phyloP scores from a whole-genome alignment of 225 moss, liverwort and hornwort species.

The Polytrichum commune region DNA sequence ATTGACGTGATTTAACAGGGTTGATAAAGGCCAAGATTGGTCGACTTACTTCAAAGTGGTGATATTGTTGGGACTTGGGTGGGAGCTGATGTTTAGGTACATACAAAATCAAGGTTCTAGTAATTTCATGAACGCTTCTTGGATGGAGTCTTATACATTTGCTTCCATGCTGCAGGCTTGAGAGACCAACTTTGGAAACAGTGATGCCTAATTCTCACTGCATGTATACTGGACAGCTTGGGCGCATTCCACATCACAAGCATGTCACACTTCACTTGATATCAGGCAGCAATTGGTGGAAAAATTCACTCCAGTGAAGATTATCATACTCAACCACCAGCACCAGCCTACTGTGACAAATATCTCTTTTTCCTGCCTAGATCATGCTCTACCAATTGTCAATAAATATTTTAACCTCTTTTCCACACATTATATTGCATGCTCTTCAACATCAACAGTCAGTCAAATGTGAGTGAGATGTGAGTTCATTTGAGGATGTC shows the following conservation, averaged over 20 bases:
- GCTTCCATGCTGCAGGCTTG: background rate
- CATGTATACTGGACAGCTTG: background rate
- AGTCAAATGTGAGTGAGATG: too few relatives aligned
- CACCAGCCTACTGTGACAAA: background rate
- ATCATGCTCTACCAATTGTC: background rate
- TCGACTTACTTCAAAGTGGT: background rate
- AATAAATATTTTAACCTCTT: background rate
- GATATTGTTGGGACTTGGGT: background rate
- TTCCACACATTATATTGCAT: background rate
- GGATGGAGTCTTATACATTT: background rate
- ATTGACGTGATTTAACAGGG: background rate
- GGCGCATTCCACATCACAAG: conserved; percentile 1
- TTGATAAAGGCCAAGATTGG: background rate
- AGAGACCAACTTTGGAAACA: conserved; percentile 4
- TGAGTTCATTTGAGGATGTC: too few relatives aligned
- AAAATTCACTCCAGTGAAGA: background rate
- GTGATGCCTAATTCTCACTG: background rate
- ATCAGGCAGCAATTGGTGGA: background rate
- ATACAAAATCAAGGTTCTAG: background rate
- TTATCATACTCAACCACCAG: background rate
- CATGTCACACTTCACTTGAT: background rate
- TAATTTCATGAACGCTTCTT: background rate
- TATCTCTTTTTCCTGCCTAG: background rate
- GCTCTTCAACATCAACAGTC: too few relatives aligned
- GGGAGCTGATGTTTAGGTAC: background rate